phyloP scores from a whole-genome alignment of 2,329 filamentous ascomycete genomes.

The Aschersonia sp. region DNA sequence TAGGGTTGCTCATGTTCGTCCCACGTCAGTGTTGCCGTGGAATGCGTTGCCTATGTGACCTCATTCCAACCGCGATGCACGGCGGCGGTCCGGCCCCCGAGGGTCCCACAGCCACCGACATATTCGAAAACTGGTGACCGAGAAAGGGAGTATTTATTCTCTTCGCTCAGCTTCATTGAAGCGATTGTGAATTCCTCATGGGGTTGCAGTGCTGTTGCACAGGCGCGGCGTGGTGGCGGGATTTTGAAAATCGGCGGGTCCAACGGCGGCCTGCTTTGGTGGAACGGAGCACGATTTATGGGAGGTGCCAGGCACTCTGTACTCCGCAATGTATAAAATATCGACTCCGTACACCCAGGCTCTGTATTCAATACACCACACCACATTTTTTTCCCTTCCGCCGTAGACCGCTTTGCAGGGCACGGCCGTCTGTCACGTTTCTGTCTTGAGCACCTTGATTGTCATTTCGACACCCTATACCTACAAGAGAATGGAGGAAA shows the following conservation, averaged over 20 bases:
- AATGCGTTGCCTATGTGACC: conserved; percentile 23
- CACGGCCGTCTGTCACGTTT: neutral
- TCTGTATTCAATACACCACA: no score
- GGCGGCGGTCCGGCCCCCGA: neutral
- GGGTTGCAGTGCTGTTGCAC: neutral
- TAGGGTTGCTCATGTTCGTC: neutral
- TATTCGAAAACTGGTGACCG: neutral
- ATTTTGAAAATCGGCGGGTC: no score
- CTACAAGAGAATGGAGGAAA: conserved; percentile 11
- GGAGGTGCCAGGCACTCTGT: no score
- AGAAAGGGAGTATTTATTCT: no score
- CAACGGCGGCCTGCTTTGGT: no score
- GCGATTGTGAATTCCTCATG: conserved; percentile 11
- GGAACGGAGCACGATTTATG: no score
- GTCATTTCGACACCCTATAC: conserved; percentile 10
- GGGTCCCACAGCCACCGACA: conserved; percentile 5
- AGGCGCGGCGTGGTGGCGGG: neutral
- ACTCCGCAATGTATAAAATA: no score
- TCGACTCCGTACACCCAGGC: no score
- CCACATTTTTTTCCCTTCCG: no score
- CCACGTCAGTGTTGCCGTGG: conserved; percentile 14
- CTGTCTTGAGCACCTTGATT: neutral
- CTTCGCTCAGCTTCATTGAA: conserved; percentile 6
- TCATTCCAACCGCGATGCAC: conserved; percentile 17
- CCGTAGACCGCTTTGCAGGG: no score